phyloP scores from a whole-genome alignment of 805 yeast genomes.

The Yamadazyma nakazawae region DNA sequence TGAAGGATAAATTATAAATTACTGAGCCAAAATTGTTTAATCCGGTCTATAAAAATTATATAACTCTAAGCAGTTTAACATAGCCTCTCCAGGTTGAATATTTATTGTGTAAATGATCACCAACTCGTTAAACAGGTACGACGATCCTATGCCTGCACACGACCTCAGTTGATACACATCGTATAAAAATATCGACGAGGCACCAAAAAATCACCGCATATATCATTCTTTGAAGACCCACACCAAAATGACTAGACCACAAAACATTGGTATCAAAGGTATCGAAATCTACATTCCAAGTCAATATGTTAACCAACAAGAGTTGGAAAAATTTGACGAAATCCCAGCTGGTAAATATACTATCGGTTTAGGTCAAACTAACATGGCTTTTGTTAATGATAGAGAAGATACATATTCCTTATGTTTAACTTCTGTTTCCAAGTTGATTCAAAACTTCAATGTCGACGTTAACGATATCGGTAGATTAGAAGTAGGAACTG shows the following conservation, averaged over 20 bases:
- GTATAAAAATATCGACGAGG: conserved; percentile 11
- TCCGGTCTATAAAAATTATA: too few relatives aligned
- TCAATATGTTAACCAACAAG: conserved; percentile 73
- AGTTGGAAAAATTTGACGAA: conserved; percentile 78
- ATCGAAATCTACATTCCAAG: conserved; percentile 87
- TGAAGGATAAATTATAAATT: not conserved
- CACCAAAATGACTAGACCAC: conserved; percentile 22
- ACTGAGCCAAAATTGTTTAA: too few relatives aligned
- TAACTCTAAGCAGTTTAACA: too few relatives aligned
- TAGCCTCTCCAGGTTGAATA: too few relatives aligned
- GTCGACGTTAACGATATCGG: conserved; percentile 82
- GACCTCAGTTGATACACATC: conserved; percentile 3
- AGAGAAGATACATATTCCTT: conserved; percentile 96
- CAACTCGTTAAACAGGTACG: not conserved
- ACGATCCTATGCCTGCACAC: not conserved
- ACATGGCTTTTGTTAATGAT: conserved; percentile 96
- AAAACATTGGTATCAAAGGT: conserved; percentile 94
- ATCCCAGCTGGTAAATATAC: conserved; percentile 95
- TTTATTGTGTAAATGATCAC: not conserved
- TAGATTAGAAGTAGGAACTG: conserved; percentile 97
- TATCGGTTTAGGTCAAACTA: conserved; percentile 97
- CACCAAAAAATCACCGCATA: conserved; percentile 3
- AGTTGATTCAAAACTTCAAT: conserved; percentile 73
- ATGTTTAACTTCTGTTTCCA: conserved; percentile 81
- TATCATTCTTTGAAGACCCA: not conserved